These are phyloP conservation scores for Ceratocystis harringtonii DNA, from an alignment of 2,329 filamentous ascomycete genomes.

Conservation along the genomic window DNA sequence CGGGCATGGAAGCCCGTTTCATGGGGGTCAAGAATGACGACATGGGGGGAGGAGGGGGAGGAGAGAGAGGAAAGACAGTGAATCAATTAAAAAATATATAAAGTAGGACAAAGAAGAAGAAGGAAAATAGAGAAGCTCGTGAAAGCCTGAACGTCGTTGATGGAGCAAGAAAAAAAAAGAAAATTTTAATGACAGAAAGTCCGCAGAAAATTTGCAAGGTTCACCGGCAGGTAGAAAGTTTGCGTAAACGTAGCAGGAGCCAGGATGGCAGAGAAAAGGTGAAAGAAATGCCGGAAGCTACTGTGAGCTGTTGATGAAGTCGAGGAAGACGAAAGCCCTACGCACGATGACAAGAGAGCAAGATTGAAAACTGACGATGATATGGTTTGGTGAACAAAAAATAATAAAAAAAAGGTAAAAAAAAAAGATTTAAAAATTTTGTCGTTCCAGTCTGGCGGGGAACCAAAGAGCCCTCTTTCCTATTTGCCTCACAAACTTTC, in stretches of 20 bases:
- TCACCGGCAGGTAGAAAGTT: too few species aligned
- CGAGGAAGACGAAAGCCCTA: too few species aligned
- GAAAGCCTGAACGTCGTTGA: not conserved
- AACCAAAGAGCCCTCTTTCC: not conserved
- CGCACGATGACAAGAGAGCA: not conserved
- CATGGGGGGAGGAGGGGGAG: conserved; percentile 24
- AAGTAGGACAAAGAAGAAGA: not conserved
- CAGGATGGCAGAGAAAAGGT: too few species aligned
- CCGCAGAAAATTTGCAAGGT: not conserved
- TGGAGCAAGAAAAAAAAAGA: not conserved
- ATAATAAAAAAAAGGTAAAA: conserved; percentile 3
- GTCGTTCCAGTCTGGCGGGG: not conserved
- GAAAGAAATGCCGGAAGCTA: too few species aligned
- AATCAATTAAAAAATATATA: too few species aligned
- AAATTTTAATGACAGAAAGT: not conserved
- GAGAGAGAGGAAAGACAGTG: not conserved
- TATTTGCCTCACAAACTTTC: not conserved
- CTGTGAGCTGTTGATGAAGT: too few species aligned
- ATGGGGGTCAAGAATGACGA: conserved; percentile 33
- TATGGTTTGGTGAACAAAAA: conserved; percentile 1
- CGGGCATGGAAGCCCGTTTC: conserved; percentile 24
- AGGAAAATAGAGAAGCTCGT: not conserved
- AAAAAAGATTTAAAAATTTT: not conserved
- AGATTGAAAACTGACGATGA: not conserved
- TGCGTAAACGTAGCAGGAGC: too few species aligned